A percentile compares a stretch with the other conserved stretches of the same genome.
Evolutionary conservation across 164 flowering plant species (phyloP).

Genomic region (Chloranthus sessilifolius): DNA sequence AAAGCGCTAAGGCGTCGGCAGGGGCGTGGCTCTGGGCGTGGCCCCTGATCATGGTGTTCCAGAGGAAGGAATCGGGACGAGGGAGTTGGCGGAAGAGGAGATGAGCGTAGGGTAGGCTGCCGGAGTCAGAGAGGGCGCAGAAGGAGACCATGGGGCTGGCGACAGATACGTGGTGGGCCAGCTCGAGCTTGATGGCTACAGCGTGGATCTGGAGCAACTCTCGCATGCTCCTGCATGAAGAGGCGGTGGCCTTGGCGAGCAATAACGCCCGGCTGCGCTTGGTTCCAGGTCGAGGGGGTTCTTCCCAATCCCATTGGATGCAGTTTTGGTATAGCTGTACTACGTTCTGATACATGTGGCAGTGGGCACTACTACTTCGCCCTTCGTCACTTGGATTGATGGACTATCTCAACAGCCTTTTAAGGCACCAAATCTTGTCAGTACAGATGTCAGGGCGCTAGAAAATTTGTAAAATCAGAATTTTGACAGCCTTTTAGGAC

Average conservation of each 20-base stretch:
- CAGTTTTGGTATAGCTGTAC: no score
- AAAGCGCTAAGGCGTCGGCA: not conserved
- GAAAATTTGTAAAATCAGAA: no score
- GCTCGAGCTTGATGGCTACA: conserved; percentile 1
- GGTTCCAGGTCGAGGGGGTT: no score
- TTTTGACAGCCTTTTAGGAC: no score
- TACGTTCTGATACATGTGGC: no score
- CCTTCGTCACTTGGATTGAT: no score
- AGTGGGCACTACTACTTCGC: no score
- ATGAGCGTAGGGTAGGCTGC: not conserved
- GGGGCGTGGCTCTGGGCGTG: not conserved
- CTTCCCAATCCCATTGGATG: no score
- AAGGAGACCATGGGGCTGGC: conserved; percentile 7
- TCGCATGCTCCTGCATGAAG: not conserved
- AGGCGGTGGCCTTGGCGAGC: not conserved
- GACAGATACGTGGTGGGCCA: not conserved
- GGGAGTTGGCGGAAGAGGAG: not conserved
- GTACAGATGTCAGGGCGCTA: no score
- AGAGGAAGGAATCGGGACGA: not conserved
- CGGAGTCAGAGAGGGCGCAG: conserved; percentile 4
- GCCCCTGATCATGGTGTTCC: conserved; percentile 4
- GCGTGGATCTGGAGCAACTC: conserved; percentile 4
- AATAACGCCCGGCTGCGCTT: not conserved
- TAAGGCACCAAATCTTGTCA: no score
- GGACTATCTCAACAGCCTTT: no score